Percentiles rank a stretch among this genome's conserved stretches.
phyloP scores from a whole-genome alignment of 441 rosid genomes.

The Corymbia calophylla region DNA sequence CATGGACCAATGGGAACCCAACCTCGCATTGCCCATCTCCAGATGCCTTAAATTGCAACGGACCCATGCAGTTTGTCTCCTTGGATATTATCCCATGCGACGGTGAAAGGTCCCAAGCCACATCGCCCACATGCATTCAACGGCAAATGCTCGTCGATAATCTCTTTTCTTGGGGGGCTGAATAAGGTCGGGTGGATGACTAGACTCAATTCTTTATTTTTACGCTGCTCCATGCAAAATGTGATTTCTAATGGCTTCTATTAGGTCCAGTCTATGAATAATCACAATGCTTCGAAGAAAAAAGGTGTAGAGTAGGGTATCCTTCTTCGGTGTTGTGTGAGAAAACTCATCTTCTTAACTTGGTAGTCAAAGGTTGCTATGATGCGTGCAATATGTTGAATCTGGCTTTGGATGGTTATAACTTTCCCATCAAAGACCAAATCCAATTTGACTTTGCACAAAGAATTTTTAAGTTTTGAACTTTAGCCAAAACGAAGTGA shows the following conservation, averaged over 20 bases:
- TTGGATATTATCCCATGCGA: neutral
- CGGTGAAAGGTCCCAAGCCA: neutral
- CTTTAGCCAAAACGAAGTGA: neutral
- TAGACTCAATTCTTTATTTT: neutral
- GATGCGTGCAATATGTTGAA: neutral
- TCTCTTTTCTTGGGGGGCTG: neutral
- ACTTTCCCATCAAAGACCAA: neutral
- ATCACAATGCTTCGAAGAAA: neutral
- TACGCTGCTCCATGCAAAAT: neutral
- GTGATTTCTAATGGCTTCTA: neutral
- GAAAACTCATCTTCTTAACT: neutral
- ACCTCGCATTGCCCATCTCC: neutral
- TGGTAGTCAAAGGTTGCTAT: neutral
- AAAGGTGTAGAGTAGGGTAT: neutral
- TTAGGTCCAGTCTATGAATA: neutral
- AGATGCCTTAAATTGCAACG: neutral
- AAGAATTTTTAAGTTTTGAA: neutral
- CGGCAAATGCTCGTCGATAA: neutral
- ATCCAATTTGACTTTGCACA: neutral
- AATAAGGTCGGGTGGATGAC: neutral
- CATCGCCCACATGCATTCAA: neutral
- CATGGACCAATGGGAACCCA: neutral
- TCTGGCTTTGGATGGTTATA: neutral
- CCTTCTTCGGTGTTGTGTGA: neutral
- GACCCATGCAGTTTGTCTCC: neutral